phyloP scores from a whole-genome alignment of 805 yeast genomes.

The Metschnikowia orientalis region DNA sequence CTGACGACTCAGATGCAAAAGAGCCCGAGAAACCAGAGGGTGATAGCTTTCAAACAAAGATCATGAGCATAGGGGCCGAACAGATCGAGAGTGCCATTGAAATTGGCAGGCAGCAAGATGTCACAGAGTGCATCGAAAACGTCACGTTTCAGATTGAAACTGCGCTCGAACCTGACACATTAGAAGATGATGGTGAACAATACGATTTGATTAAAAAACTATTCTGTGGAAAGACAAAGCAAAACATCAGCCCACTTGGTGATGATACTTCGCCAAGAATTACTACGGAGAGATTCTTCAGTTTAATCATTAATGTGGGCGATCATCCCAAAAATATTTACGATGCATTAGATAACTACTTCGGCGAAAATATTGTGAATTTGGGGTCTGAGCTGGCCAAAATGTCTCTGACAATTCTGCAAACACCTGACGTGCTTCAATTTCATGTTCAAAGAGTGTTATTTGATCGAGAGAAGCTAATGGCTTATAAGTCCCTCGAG shows the following conservation, averaged over 20 bases:
- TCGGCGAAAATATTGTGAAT: constrained; percentile 65
- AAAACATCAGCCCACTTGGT: constrained; percentile 56
- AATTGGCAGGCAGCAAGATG: constrained; percentile 92
- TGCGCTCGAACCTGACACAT: constrained; percentile 62
- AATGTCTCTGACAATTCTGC: constrained; percentile 65
- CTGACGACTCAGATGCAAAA: background rate
- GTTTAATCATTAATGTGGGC: constrained; percentile 78
- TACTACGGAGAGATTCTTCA: constrained; percentile 67
- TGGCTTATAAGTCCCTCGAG: constrained; percentile 77
- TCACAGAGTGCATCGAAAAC: constrained; percentile 93
- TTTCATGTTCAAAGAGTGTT: constrained; percentile 93
- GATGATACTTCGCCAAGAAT: constrained; percentile 26
- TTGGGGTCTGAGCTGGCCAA: constrained; percentile 71
- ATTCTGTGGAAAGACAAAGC: constrained; percentile 84
- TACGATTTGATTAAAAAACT: constrained; percentile 72
- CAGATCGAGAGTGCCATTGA: constrained; percentile 73
- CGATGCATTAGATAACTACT: constrained; percentile 83
- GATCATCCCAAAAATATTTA: constrained; percentile 86
- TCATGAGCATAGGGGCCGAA: constrained; percentile 46
- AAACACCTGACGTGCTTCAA: constrained; percentile 78
- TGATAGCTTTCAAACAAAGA: constrained; percentile 10
- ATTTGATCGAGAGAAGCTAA: constrained; percentile 67
- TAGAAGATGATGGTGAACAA: constrained; percentile 77
- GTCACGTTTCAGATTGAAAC: constrained; percentile 89
- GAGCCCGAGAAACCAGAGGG: constrained; percentile 4